Base-by-base conservation (phyloP, 1,284 basidiomycete species). In the Exobasidium rhododendri region DNA sequence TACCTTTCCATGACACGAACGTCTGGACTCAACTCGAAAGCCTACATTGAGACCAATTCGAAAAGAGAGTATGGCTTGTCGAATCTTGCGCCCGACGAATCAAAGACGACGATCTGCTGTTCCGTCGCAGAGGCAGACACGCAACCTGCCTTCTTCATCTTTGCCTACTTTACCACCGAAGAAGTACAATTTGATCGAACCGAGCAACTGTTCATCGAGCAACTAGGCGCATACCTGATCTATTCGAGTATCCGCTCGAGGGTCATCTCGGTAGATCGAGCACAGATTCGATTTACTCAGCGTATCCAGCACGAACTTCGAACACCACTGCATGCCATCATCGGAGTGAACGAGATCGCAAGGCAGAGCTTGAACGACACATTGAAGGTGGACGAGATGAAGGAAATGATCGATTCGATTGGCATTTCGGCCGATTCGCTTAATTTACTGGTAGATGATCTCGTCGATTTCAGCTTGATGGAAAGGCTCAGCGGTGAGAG, bases 311-410 rank as follows among this genome's bases (percentile, higher is more conserved):
- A 62, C 29, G 35, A 61, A 31, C 35, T 62, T 4, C 61, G 61
- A 28, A 62, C 61, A 4, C 61, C 61, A n/a, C 24, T 62, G 22
- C 61, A 62, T 31, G 43, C 45, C 20, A 62, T 62, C 20, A 28
- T 61, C 10, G 70, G 71, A 1, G 57, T 73, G 10, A 53, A 61
- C 14, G 70, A 71, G 43, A 56, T 63, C 29, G 56, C 67, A 0
- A 65, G 64, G 24, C 55, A 69, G 11, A 58, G 64, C 2, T 56
- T 73, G 3, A 65, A 70, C 17, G 62, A 75, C 45, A 61, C 66
- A 30, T 62, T 74, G 14, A 62, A 66, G 6, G 58, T 59, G 20
- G 20, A 67, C 2, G 59, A 65, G 35, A 50, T 68, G 0, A 31
- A 30, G 46, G 26, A 56, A 32, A 14, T 58, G n/a, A 47, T 58